Percentiles rank a stretch among this genome's conserved stretches.
phyloP scores from a whole-genome alignment of 495 filamentous ascomycete species.

The Cercophora sp. region DNA sequence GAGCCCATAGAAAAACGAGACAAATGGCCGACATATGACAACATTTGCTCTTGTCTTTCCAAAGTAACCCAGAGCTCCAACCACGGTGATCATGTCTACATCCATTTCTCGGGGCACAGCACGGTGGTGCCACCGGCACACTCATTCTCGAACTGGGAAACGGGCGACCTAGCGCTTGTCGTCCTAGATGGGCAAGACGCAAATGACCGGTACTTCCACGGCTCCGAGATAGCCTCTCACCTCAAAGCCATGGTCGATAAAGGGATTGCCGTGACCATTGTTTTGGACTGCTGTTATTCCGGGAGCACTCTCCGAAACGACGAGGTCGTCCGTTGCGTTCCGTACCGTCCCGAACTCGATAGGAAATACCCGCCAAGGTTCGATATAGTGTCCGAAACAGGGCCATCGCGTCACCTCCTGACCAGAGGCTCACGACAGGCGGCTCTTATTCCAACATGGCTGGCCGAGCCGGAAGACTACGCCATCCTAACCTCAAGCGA shows the following conservation, averaged over 20 bases:
- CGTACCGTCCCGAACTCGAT: neutral
- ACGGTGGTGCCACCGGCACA: neutral
- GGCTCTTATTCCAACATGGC: neutral
- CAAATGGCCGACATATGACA: neutral
- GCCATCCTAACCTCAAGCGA: neutral
- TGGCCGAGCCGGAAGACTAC: neutral
- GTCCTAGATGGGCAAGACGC: neutral
- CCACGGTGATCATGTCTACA: neutral
- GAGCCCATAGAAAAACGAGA: neutral
- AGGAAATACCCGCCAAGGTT: neutral
- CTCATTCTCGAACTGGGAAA: neutral
- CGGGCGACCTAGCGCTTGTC: neutral
- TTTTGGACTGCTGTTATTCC: neutral
- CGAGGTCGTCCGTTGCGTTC: neutral
- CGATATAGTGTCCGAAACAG: neutral
- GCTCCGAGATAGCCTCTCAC: neutral
- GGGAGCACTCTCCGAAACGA: neutral
- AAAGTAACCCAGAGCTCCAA: neutral
- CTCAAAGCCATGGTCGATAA: neutral
- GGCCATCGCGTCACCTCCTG: neutral
- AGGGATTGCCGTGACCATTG: neutral
- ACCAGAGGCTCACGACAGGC: neutral
- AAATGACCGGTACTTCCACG: neutral
- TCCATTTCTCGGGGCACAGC: neutral
- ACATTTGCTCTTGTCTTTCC: neutral